Evolutionary conservation across 306 rosid genomes (phyloP).

Genomic region (Parietaria judaica): DNA sequence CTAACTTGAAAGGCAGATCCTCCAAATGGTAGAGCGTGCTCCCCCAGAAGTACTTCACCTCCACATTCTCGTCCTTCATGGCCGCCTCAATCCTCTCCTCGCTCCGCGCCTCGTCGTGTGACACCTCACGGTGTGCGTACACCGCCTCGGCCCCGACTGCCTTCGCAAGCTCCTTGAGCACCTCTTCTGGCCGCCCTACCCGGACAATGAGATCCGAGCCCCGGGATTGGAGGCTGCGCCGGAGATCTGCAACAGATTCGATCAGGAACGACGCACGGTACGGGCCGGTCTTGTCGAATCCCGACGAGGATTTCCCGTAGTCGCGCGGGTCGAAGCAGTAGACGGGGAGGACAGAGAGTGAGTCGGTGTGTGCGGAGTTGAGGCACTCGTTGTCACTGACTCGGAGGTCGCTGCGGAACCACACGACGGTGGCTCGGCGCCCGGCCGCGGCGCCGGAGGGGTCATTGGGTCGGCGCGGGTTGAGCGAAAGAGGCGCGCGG

Average conservation of each 20-base stretch:
- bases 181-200: slow-evolving; percentile 76
- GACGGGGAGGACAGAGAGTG: slow-evolving; percentile 76
- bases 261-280: slow-evolving; percentile 65
- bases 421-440: slow-evolving; percentile 75
- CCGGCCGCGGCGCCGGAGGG: slow-evolving; percentile 73
- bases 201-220: slow-evolving; percentile 90
- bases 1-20: slow-evolving; percentile 77
- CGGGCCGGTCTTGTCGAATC: slow-evolving; percentile 83
- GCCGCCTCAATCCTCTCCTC: slow-evolving; percentile 70
- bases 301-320: slow-evolving; percentile 76
- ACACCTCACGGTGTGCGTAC: slow-evolving; percentile 70
- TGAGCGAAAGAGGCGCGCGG: slow-evolving; percentile 49
- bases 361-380: slow-evolving; percentile 62
- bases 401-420: slow-evolving; percentile 93
- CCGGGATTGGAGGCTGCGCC: slow-evolving; percentile 59
- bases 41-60: slow-evolving; percentile 90
- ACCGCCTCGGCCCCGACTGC: slow-evolving; percentile 77
- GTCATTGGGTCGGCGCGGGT: slow-evolving; percentile 72
- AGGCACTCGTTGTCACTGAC: slow-evolving; percentile 78
- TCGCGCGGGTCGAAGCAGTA: slow-evolving; percentile 91
- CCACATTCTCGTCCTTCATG: slow-evolving; percentile 80
- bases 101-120: slow-evolving; percentile 68
- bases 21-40: slow-evolving; percentile 79
- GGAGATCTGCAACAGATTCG: slow-evolving; percentile 66
- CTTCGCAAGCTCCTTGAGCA: slow-evolving; percentile 69